A percentile compares a stretch with the other conserved stretches of the same genome.
phyloP scores from a whole-genome alignment of 2,329 filamentous ascomycete species.

The Pyrenophora seminiperda region DNA sequence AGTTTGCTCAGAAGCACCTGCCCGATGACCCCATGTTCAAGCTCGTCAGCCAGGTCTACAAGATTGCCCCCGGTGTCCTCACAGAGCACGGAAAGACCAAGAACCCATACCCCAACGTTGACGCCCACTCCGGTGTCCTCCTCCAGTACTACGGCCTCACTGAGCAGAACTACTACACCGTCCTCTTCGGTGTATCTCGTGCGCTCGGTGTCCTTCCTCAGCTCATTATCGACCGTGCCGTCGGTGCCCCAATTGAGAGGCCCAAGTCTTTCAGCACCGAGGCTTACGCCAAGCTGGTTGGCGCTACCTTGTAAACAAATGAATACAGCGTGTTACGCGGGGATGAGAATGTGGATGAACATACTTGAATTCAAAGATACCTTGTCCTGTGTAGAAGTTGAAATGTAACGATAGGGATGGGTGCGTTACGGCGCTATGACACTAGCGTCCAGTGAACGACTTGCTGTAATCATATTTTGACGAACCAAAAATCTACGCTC shows the following conservation, averaged over 20 bases:
- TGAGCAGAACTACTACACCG: constrained; percentile 99
- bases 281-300: constrained; percentile 90
- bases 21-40: constrained; percentile 99
- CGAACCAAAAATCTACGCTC: constrained; percentile 13
- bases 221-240: constrained; percentile 98
- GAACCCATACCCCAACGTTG: constrained; percentile 99
- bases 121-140: constrained; percentile 97
- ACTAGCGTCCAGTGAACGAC: constrained; percentile 35
- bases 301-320: constrained; percentile 78
- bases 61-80: constrained; percentile 96
- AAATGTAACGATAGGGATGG: constrained; percentile 41
- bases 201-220: constrained; percentile 98
- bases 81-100: constrained; percentile 99
- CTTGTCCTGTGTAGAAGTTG: constrained; percentile 45
- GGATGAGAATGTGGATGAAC: constrained; percentile 21
- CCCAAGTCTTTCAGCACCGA: constrained; percentile 99
- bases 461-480: constrained; percentile 36
- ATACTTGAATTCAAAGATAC: constrained; percentile 33
- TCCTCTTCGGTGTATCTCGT: constrained; percentile 97
- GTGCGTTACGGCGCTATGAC: constrained; percentile 37
- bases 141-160: constrained; percentile 99
- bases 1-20: constrained; percentile 92
- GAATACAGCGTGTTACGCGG: constrained; percentile 7
- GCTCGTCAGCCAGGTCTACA: constrained; percentile 99
- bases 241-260: constrained; percentile 96